Evolutionary conservation across 192 early-diverging fungal genomes (phyloP), one percentile per base, ranked within the genome.

Genomic region (Umbelopsis ramanniana): DNA sequence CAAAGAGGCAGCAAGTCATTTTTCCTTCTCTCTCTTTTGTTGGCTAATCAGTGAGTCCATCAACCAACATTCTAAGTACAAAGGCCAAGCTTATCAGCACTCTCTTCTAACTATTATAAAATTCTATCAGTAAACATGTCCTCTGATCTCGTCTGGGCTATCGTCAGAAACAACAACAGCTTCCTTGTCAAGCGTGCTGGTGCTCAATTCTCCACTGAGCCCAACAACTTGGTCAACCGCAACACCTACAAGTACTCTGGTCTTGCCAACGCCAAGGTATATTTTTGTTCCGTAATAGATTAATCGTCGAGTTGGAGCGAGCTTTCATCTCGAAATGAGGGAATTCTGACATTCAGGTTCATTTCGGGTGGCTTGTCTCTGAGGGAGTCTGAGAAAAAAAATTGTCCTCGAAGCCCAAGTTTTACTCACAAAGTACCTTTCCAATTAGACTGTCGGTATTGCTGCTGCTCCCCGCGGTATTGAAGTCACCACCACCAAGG

Each of bases 181-280:
- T 95, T 88, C 86, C 81, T 95, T 67, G 88, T 94, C 74, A 95
- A 95, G 89, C 86, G 93, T 50, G 83, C 84, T 77, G 92, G 92
- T 57, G 82, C 83, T 70, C 84, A 90, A 77, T 86, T 95, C 82
- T 88, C 86, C 70, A 72, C 87, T 29, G 93, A 95, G 82, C 81
- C 85, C 68, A 84, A 85, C 67, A 95, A 94, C 89, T 81, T 95
- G 72, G 80, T 82, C 74, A 94, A 95, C 84, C 71, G 82, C 75
- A 89, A 95, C 88, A 85, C 91, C 54, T 90, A 84, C 86, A 94
- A 94, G 88, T 90, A 86, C 87, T 90, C 91, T 79, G 92, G 91
- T 67, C 55, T 95, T 78, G 91, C 91, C 71, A 89, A 90, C 88
- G 82, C 82, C 69, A 92, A 93, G 92, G 89, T 89, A 80, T 23